These are phyloP conservation scores for Eutrema japonicum DNA, from an alignment of 345 rosid species.

Conservation along the genomic window DNA sequence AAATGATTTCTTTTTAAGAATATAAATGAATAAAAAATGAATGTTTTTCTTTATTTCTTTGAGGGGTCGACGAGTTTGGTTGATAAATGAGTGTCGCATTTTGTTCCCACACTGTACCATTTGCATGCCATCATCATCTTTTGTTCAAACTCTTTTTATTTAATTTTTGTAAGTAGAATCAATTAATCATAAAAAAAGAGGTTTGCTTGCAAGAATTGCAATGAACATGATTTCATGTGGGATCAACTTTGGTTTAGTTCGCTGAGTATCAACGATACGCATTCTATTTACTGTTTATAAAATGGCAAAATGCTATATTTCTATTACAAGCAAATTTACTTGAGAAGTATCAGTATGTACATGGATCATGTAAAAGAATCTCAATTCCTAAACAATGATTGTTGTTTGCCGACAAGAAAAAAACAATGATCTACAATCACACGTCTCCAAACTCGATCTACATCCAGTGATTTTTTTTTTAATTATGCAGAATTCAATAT, in stretches of 20 bases:
- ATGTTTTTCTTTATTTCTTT: constrained; percentile 3
- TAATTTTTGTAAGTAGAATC: constrained; percentile 8
- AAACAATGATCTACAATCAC: too few relatives aligned
- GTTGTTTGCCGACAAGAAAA: too few relatives aligned
- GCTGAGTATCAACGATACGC: constrained; percentile 26
- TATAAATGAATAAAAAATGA: neutral
- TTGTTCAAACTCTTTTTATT: constrained; percentile 26
- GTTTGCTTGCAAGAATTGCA: constrained; percentile 36
- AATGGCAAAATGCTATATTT: neutral
- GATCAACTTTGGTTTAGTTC: constrained; percentile 39
- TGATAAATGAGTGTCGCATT: constrained; percentile 47
- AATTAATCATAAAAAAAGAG: constrained; percentile 17
- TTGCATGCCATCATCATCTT: constrained; percentile 47
- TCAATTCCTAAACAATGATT: too few relatives aligned
- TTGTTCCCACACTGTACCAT: constrained; percentile 47
- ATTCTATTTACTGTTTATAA: neutral
- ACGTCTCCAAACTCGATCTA: too few relatives aligned
- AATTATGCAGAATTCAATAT: too few relatives aligned
- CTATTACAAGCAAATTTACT: too few relatives aligned
- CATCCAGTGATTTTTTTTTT: too few relatives aligned
- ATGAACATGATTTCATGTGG: constrained; percentile 36
- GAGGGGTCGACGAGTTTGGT: constrained; percentile 43
- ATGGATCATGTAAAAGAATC: too few relatives aligned
- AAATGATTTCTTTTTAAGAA: constrained; percentile 13
- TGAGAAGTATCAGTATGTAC: too few relatives aligned